Conservation (phyloP, 805 yeast genomes). For the Wickerhamomyces xylosicus region DNA sequence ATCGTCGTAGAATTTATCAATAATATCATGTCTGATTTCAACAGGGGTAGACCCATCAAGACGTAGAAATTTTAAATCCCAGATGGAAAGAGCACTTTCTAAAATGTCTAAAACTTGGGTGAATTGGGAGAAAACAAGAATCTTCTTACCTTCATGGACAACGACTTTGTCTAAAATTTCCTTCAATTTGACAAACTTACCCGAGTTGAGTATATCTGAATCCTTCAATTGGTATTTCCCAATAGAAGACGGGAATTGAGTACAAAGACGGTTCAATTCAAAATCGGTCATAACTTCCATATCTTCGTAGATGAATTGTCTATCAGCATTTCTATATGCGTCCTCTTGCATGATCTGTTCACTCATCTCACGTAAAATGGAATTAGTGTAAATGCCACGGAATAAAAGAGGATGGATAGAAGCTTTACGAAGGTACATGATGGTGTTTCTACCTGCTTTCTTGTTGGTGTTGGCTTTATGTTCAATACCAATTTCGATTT, state of each 20-base stretch:
- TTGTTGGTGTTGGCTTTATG: constrained; percentile 17
- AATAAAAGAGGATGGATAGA: constrained; percentile 87
- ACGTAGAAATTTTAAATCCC: constrained; percentile 64
- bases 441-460: constrained; percentile 47
- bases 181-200: constrained; percentile 55
- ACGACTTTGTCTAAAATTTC: constrained; percentile 50
- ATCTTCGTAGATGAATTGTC: constrained; percentile 75
- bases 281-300: constrained; percentile 92
- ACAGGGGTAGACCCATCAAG: constrained; percentile 93
- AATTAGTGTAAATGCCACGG: constrained; percentile 52
- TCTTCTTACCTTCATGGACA: constrained; percentile 47
- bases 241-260: constrained; percentile 52
- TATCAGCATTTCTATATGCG: constrained; percentile 63
- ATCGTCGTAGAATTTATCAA: constrained; percentile 82
- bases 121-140: constrained; percentile 81
- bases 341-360: constrained; percentile 72
- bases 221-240: constrained; percentile 45
- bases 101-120: constrained; percentile 87
- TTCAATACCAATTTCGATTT: constrained; percentile 33
- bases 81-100: constrained; percentile 58
- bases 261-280: constrained; percentile 71
- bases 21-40: constrained; percentile 83
- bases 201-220: constrained; percentile 55
- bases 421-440: constrained; percentile 88
- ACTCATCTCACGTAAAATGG: constrained; percentile 54